Percentiles rank a stretch among this genome's conserved stretches.
These are phyloP conservation scores for Saccharomycopsis guyanensis DNA, from an alignment of 805 yeast genomes.

Conservation along the genomic window DNA sequence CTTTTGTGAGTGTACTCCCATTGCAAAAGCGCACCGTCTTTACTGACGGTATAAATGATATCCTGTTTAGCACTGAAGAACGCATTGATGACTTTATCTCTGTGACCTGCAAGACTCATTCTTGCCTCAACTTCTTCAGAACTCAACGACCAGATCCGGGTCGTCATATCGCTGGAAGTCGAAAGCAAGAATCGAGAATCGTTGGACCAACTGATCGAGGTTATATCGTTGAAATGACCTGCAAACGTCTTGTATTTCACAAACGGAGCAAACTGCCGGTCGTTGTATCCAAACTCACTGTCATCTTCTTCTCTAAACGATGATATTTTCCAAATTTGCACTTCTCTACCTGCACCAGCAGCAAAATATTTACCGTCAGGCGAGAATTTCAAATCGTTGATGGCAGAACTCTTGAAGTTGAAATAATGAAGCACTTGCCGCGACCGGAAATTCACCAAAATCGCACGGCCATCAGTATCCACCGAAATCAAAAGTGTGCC, in stretches of 20 bases:
- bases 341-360: constrained; percentile 68
- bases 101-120: constrained; percentile 84
- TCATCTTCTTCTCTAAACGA: constrained; percentile 20
- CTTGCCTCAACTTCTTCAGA: constrained; percentile 65
- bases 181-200: constrained; percentile 86
- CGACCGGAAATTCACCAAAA: constrained; percentile 75
- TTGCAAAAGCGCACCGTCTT: constrained; percentile 87
- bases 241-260: constrained; percentile 84
- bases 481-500: constrained; percentile 74
- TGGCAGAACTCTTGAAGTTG: constrained; percentile 71
- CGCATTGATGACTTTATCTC: constrained; percentile 81
- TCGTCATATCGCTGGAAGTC: constrained; percentile 83
- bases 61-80: constrained; percentile 87
- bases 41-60: constrained; percentile 80
- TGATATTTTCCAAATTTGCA: constrained; percentile 94
- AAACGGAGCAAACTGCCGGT: constrained; percentile 93
- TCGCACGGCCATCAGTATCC: constrained; percentile 90
- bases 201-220: constrained; percentile 76
- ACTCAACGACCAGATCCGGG: constrained; percentile 72
- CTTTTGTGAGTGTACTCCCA: constrained; percentile 78
- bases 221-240: constrained; percentile 83
- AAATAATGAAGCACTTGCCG: constrained; percentile 88
- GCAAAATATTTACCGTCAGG: constrained; percentile 89
- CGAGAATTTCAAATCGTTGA: constrained; percentile 69
- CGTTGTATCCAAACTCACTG: constrained; percentile 42